Conservation (phyloP, 2,329 filamentous ascomycete species). For the Sporothrix brunneoviolacea region DNA sequence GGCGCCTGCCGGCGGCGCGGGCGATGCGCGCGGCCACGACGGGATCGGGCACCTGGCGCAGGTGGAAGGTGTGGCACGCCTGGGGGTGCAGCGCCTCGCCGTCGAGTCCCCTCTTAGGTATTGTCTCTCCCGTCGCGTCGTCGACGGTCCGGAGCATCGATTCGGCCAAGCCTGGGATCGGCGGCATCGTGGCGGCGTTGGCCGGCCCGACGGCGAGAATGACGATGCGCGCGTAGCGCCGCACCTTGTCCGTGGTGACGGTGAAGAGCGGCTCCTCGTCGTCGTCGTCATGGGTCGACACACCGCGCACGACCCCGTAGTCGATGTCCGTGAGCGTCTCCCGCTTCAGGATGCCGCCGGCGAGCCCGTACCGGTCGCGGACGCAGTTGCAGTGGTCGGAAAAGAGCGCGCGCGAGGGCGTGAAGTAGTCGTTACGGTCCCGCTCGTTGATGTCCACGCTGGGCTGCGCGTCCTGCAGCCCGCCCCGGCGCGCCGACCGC, state of each 20-base stretch:
- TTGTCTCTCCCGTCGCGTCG: not conserved
- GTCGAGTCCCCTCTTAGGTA: not conserved
- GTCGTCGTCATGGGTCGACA: slow-evolving; percentile 36
- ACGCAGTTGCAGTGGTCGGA: slow-evolving; percentile 54
- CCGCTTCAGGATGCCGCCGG: slow-evolving; percentile 49
- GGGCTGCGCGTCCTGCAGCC: slow-evolving; percentile 30
- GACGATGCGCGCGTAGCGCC: slow-evolving; percentile 54
- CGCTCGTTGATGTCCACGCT: slow-evolving; percentile 55
- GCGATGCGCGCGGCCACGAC: slow-evolving; percentile 48
- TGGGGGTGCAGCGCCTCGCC: slow-evolving; percentile 10
- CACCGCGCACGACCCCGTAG: slow-evolving; percentile 43
- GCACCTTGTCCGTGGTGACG: slow-evolving; percentile 47
- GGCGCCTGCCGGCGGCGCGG: too few species aligned
- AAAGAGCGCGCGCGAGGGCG: slow-evolving; percentile 56
- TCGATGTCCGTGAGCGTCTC: slow-evolving; percentile 55
- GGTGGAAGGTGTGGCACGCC: slow-evolving; percentile 53
- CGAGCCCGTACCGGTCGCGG: slow-evolving; percentile 51
- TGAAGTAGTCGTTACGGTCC: slow-evolving; percentile 64
- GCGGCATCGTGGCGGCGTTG: slow-evolving; percentile 47
- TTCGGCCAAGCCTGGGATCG: slow-evolving; percentile 12
- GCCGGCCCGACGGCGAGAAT: slow-evolving; percentile 67
- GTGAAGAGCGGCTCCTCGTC: slow-evolving; percentile 54
- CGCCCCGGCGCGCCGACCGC: slow-evolving; percentile 20
- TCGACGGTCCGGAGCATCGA: not conserved
- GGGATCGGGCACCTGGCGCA: slow-evolving; percentile 47